Base-by-base conservation (phyloP, 305 asterid genomes). In the Stenogyne calaminthoides region DNA sequence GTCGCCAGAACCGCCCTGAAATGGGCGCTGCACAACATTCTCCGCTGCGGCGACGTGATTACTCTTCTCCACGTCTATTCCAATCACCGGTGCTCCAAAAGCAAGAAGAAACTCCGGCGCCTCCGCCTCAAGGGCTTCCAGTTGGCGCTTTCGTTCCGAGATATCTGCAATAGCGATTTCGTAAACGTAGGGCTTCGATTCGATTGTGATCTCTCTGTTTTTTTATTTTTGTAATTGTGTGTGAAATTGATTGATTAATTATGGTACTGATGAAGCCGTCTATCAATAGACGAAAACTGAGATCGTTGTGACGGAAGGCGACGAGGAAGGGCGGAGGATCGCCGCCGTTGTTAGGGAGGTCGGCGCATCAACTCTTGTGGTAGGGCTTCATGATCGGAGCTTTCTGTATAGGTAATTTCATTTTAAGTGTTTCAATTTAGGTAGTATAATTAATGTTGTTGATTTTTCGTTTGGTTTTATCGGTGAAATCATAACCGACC, bases 381-480 rank as follows among this genome's bases (percentile, higher is more conserved):
- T 89, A 70, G 98, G 98, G 1, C 96, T 93, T 69, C 97, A 93
- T 78, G 93, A 87, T 81, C 91, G 89, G 80, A 93, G 98, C 83
- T 93, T 93, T 51, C 80, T 93, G 8, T 91, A 88, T 88, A 82
- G 86, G 97, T 91, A 71, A 75, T 80, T 77, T 0, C 6, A 8
- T n/a, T 7, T 0, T 59, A n/a, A n/a, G 19, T 25, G 7, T 10
- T 27, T 55, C 0, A 7, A 18, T 29, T 36, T 11, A 2, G 6
- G 9, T 15, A 11, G n/a, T 6, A 15, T 4, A 10, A 5, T n/a
- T 2, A 1, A 2, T 16, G 9, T 15, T 49, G 6, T 15, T 15
- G 25, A 7, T 9, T 18, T 54, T 54, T 32, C 7, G 36, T 32
- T 32, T 5, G 36, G n/a, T n/a, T n/a, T n/a, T n/a, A n/a, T n/a